Evolutionary conservation across 2,329 filamentous ascomycete genomes (phyloP), one percentile per base, ranked within the genome.

Genomic region (Colletotrichum melonis): DNA sequence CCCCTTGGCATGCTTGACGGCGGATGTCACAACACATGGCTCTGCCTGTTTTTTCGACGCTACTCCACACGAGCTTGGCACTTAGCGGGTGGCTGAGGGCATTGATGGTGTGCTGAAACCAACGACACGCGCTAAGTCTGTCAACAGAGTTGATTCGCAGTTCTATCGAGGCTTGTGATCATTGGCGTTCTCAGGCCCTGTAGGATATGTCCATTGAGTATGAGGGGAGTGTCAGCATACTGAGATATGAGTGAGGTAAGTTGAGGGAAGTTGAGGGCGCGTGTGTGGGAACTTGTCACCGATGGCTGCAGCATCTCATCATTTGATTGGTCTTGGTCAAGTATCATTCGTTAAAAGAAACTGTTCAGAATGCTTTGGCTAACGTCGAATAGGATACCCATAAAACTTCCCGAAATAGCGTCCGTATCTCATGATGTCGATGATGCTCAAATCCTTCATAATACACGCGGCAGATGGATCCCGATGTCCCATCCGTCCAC

Each of bases 401-500:
- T 55, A 69, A 56, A 38, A 64, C 38, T 62, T 60, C 67, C 67
- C 60, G 19, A 69, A 65, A 62, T 65, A 70, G 22, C 22, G 70
- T 73, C 70, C 70, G 49, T 73, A 71, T 70, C 71, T 73, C 71
- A 73, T 73, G 55, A 73, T 70, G 67, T 30, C 57, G 55, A 60
- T 64, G 60, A 70, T 73, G 71, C 71, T 62, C 71, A 73, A 70
- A 8, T 66, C 56, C 57, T 70, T 65, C 71, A 73, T 71, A 73
- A 62, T 66, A 73, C 71, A 73, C 28, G 60, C 60, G 67, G 71
- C 49, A 42, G 71, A 73, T 66, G 60, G 56, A 73, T 66, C 49
- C 60, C 67, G 0, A 56, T 42, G 62, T 12, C n/a, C 19, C 60
- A 64, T 52, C 67, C 62, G 46, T 52, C 70, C 70, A 64, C 67